Evolutionary conservation across 768 basidiomycete species (phyloP), one percentile per base, ranked within the genome.

Genomic region (Rhizopogon rudus): DNA sequence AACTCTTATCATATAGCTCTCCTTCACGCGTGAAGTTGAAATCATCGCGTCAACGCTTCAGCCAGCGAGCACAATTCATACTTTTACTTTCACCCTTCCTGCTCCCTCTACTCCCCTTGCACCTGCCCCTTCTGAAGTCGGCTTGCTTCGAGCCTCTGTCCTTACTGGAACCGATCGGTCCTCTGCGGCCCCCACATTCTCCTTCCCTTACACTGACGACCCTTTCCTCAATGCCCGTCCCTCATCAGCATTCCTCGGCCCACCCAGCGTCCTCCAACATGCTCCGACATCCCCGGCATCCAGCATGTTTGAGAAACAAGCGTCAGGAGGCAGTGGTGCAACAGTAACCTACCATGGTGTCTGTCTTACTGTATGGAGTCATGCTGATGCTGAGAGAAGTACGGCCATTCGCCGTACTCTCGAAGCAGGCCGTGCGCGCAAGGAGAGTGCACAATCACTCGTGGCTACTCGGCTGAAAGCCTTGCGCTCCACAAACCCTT

Each of bases 31-130:
- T 52, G 93, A 96, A 68, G 90, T 95, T 42, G 93, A 95, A 68
- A 87, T 98, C 54, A 89, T 98, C 66, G 92, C 93, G 13, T 93
- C 93, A n/a, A 92, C 93, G 0, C 80, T 95, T 9, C 91, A 95
- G 62, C 95, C 95, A 6, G 88, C 94, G 1, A 91, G 91, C 6
- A 97, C 93, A 14, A 86, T 93, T 44, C 93, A 97, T 67, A 88
- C 84, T 0, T 98, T 97, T 73, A 89, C 90, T 3, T 98, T 98
- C 65, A 86, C 81, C 7, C 80, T 93, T 46, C 87, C 91, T 46
- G 83, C 88, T 5, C 83, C 88, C 10, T 82, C 77, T 41, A 88
- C 87, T 1, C 87, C 90, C 12, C 77, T 90, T 6, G 88, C 88
- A 0, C 86, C 91, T 3, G 83, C 84, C 5, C 81, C 84, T 3